Evolutionary conservation across 768 basidiomycete genomes (phyloP).

Genomic region (Boletus subcaerulescens): DNA sequence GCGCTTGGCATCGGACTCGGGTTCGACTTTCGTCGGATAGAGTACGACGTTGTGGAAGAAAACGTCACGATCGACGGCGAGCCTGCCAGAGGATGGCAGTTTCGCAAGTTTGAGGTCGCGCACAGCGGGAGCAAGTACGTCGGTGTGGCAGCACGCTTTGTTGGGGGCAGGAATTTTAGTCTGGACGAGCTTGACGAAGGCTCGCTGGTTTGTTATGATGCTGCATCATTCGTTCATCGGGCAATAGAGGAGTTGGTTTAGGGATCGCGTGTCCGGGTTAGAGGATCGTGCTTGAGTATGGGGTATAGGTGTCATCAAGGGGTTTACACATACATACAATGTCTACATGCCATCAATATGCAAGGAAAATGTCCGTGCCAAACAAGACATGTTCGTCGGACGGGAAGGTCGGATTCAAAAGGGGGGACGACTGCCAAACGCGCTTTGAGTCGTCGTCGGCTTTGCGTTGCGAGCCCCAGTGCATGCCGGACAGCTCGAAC

Average conservation of each 20-base stretch:
- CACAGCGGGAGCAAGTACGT: slow-evolving; percentile 55
- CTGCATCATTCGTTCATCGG: slow-evolving; percentile 45
- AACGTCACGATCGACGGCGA: slow-evolving; percentile 58
- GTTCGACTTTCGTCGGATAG: slow-evolving; percentile 75
- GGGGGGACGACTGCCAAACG: slow-evolving; percentile 54
- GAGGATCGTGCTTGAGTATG: slow-evolving; percentile 14
- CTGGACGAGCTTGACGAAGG: slow-evolving; percentile 34
- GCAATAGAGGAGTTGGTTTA: slow-evolving; percentile 43
- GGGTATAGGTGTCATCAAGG: slow-evolving; percentile 10
- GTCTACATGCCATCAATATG: slow-evolving; percentile 28
- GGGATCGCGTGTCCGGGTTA: slow-evolving; percentile 11
- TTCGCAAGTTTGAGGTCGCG: slow-evolving; percentile 55
- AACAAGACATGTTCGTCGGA: slow-evolving; percentile 32
- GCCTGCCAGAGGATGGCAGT: slow-evolving; percentile 61
- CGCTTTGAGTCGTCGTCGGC: slow-evolving; percentile 42
- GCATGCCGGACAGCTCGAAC: slow-evolving; percentile 75
- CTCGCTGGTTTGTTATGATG: slow-evolving; percentile 46
- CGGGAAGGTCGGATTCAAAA: slow-evolving; percentile 31
- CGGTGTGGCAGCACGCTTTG: slow-evolving; percentile 62
- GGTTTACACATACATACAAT: slow-evolving; percentile 10
- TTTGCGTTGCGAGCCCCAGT: slow-evolving; percentile 60
- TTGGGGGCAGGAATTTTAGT: slow-evolving; percentile 41
- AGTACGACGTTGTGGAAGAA: slow-evolving; percentile 57
- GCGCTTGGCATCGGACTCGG: slow-evolving; percentile 80
- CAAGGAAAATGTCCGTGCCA: slow-evolving; percentile 27